phyloP scores from a whole-genome alignment of 2,329 filamentous ascomycete genomes.

The Alternaria viburni region DNA sequence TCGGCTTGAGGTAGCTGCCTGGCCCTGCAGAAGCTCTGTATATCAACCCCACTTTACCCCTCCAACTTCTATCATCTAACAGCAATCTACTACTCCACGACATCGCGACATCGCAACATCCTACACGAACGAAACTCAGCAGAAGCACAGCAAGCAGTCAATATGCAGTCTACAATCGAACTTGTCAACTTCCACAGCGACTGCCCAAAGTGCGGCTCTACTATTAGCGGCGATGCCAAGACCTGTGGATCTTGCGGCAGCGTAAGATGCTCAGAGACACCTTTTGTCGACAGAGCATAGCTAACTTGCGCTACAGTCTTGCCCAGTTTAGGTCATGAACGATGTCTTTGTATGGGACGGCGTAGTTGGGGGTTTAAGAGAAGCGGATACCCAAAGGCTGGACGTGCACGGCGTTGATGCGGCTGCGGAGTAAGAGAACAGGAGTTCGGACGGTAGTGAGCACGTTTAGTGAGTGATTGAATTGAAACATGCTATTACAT shows the following conservation, averaged over 20 bases:
- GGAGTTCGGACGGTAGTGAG: background rate
- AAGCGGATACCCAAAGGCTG: background rate
- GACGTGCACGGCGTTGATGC: background rate
- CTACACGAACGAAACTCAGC: background rate
- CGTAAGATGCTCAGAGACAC: constrained; percentile 19
- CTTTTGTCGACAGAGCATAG: background rate
- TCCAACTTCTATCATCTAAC: constrained; percentile 22
- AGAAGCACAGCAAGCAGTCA: background rate
- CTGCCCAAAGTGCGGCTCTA: constrained; percentile 50
- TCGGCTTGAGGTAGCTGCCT: constrained; percentile 25
- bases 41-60: constrained; percentile 48
- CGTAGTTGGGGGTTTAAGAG: constrained; percentile 3
- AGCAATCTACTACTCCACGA: constrained; percentile 12
- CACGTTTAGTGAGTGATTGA: background rate
- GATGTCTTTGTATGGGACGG: background rate
- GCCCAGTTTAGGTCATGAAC: constrained; percentile 27
- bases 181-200: constrained; percentile 43
- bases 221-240: constrained; percentile 40
- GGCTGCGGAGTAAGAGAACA: background rate
- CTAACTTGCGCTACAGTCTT: constrained; percentile 18
- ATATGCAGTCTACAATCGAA: constrained; percentile 35
- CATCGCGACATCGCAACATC: background rate
- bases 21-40: constrained; percentile 22
- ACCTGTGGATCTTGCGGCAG: constrained; percentile 48
- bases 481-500: background rate